These are phyloP conservation scores for Hyaloscypha finlandica DNA, from an alignment of 495 filamentous ascomycete genomes.

Conservation along the genomic window DNA sequence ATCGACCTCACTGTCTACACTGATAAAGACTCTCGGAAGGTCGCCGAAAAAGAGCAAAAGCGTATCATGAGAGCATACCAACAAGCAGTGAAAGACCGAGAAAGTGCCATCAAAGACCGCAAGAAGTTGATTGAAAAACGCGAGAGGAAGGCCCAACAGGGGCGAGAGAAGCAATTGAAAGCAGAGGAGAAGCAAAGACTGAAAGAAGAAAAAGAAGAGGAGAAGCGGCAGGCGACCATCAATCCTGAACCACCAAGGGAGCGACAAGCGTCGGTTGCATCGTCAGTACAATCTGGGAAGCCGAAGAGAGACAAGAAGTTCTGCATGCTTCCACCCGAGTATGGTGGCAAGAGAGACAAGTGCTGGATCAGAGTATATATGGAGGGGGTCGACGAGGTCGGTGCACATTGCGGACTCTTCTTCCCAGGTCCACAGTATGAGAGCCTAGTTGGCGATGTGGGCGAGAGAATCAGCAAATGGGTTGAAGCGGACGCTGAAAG, in stretches of 20 bases:
- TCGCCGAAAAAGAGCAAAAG: conserved; percentile 63
- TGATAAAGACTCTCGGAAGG: conserved; percentile 64
- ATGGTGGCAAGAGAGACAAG: conserved; percentile 53
- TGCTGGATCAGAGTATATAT: conserved; percentile 79
- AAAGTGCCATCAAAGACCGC: conserved; percentile 60
- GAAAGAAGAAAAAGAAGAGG: conserved; percentile 35
- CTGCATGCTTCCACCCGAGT: conserved; percentile 65
- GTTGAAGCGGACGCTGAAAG: conserved; percentile 54
- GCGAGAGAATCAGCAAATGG: conserved; percentile 70
- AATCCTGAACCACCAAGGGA: conserved; percentile 27
- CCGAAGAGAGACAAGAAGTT: conserved; percentile 68
- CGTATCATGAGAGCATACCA: conserved; percentile 59
- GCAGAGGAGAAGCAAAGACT: conserved; percentile 36
- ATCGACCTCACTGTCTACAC: conserved; percentile 52
- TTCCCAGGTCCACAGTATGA: conserved; percentile 72
- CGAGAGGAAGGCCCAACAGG: conserved; percentile 51
- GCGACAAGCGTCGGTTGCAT: conserved; percentile 15
- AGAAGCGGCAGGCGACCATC: conserved; percentile 28
- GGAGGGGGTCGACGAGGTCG: conserved; percentile 81
- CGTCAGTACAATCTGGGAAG: conserved; percentile 39
- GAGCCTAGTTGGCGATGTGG: conserved; percentile 72
- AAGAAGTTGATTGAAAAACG: conserved; percentile 56
- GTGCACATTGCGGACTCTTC: conserved; percentile 84
- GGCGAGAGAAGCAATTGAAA: conserved; percentile 44
- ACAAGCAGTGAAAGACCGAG: conserved; percentile 61